Evolutionary conservation across 768 basidiomycete genomes (phyloP), one percentile per base, ranked within the genome.

Genomic region (Galerina marginata): DNA sequence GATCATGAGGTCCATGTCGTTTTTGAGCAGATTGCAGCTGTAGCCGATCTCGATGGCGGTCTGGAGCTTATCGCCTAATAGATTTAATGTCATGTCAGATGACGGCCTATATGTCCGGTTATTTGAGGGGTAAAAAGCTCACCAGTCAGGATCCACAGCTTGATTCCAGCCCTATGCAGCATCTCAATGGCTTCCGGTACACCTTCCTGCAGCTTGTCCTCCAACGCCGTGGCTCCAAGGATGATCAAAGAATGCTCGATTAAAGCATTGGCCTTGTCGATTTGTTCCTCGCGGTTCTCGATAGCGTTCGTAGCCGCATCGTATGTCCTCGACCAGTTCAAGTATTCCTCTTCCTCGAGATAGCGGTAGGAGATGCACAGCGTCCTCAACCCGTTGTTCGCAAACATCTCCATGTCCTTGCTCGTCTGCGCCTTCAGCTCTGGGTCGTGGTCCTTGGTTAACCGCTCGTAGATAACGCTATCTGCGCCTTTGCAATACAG

Each of bases 31-130:
- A 71, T 98, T 99, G 77, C 96, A 97, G 67, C 89, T 91, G 82
- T 92, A 99, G 10, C 92, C 96, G 63, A 99, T 99, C 72, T 98
- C 96, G 70, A 99, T 98, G 12, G 96, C 96, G 0, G 96, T 99
- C 74, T 99, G 96, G 1, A 98, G 81, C 75, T 99, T 99, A 77
- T 99, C 96, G 26, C 96, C 93, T 91, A 63, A 4, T 45, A 4
- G 33, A 39, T 15, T 12, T 10, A 39, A 36, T 46, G 29, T 43
- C 20, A 54, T 20, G 39, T 12, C 23, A 25, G 9, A 47, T 26
- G 58, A 26, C 46, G 4, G 15, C 9, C 25, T 9, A 9, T 33
- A 54, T 2, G 45, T 23, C 15, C 38, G 40, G 53, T 46, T 16
- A 54, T 38, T 46, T 52, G 48, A 40, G 54, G 43, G 56, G 46